Conservation (phyloP, 176 grass and related monocot species). For the Zizania latifolia region DNA sequence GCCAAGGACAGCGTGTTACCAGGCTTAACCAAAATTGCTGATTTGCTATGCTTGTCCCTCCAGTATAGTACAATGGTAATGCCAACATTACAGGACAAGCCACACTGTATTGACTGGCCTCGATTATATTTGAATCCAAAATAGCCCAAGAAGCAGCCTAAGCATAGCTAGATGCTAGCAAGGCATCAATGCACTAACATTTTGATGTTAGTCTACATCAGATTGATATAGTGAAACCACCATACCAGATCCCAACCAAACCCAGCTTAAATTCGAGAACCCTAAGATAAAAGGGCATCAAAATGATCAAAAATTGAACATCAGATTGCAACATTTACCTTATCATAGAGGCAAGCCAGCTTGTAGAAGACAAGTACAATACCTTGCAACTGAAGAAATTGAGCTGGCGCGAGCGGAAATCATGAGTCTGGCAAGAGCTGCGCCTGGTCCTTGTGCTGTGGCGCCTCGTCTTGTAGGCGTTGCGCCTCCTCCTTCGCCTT, state of each 20-base stretch:
- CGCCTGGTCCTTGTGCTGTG: conserved; percentile 40
- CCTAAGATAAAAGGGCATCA: not conserved
- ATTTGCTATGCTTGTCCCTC: not conserved
- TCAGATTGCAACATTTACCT: not conserved
- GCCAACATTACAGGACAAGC: not conserved
- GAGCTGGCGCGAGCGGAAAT: not conserved
- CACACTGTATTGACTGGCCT: not conserved
- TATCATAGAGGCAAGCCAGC: not conserved
- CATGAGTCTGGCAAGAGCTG: conserved; percentile 61
- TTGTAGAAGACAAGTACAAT: no score
- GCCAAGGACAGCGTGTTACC: not conserved
- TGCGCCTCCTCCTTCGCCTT: conserved; percentile 49
- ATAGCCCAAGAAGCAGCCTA: not conserved
- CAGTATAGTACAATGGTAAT: not conserved
- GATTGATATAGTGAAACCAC: not conserved
- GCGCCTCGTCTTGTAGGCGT: conserved; percentile 19
- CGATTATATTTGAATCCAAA: not conserved
- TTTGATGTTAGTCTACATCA: not conserved
- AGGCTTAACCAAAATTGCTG: not conserved
- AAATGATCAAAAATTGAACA: not conserved
- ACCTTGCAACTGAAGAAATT: conserved; percentile 8
- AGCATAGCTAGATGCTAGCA: not conserved
- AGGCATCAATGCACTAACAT: not conserved
- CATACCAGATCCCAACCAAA: not conserved
- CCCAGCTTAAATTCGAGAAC: not conserved